Base-by-base conservation (phyloP, 345 rosid genomes). In the Eucalyptus albens region DNA sequence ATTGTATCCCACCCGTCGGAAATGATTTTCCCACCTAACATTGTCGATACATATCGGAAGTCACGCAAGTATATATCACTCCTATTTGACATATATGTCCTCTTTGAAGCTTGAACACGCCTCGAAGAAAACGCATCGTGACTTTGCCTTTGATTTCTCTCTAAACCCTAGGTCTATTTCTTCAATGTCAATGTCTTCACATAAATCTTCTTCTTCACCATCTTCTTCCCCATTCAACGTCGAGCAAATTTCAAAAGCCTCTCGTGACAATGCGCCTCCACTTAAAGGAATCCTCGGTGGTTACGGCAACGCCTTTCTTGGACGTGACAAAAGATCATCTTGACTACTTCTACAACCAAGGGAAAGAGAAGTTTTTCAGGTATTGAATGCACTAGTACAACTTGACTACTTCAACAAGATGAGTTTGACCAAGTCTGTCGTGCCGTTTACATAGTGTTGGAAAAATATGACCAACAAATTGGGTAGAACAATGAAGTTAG, bases 291-390 rank as follows among this genome's bases (percentile, higher is more conserved):
- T 94, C 53, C 96, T 94, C 15, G 94, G 93, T 7, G 59, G 60
- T 86, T 93, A 87, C 85, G 94, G 94, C 91, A 16, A 16, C 22
- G 16, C 93, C 91, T 2, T 91, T 94, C 90, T 88, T 93, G 6
- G 90, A 94, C 2, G 67, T 93, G 7, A 31, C 92, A 21, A 87
- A 56, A 77, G 94, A 94, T 56, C 93, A 93, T 49, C 90, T 91
- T 37, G 93, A 92, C 44, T 94, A 90, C 92, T 94, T 94, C 89
- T 92, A 94, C 92, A 37, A 89, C 88, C 92, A 94, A 90, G 94
- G 96, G 26, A 15, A 9, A 27, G 93, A 92, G 47, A 65, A 91
- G 56, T 94, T 91, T 91, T 93, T 93, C 50, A 31, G 19, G 9
- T 82, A 87, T 87, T 90, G 90, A 21, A 80, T 92, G 86, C 9